Conservation (phyloP, 805 yeast species). For the Cyberlindnera galapagoensis region DNA sequence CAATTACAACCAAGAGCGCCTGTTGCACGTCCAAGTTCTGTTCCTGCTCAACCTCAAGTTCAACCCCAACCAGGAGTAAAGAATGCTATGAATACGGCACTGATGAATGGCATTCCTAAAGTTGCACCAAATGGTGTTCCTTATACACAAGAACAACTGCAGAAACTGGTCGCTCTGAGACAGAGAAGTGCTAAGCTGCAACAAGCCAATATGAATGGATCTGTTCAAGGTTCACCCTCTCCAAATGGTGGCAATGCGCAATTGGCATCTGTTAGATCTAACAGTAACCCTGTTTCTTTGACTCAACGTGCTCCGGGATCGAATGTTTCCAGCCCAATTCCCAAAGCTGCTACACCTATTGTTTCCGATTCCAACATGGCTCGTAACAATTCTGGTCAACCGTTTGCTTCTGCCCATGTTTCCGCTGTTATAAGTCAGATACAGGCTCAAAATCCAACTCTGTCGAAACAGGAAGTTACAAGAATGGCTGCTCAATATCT, state of each 20-base stretch:
- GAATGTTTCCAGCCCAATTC: slow-evolving; percentile 2
- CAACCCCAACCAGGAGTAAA: no score
- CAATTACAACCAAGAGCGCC: slow-evolving; percentile 2
- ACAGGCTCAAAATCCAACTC: slow-evolving; percentile 57
- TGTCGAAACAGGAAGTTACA: slow-evolving; percentile 59
- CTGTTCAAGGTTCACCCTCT: slow-evolving; percentile 12
- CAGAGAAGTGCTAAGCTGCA: no score
- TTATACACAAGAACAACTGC: slow-evolving; percentile 55
- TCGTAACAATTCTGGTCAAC: no score
- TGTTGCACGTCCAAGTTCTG: slow-evolving; percentile 12
- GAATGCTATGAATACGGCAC: no score
- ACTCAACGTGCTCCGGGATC: slow-evolving; percentile 7
- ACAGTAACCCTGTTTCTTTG: slow-evolving; percentile 16
- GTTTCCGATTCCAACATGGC: slow-evolving; percentile 2
- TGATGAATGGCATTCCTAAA: no score
- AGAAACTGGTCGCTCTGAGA: slow-evolving; percentile 42
- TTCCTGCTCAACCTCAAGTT: no score
- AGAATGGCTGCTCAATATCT: slow-evolving; percentile 59
- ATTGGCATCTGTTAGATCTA: slow-evolving; percentile 13
- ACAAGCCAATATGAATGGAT: slow-evolving; percentile 11
- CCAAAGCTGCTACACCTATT: slow-evolving; percentile 7
- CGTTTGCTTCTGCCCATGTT: slow-evolving; percentile 55
- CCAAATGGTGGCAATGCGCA: slow-evolving; percentile 12
- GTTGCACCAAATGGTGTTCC: slow-evolving; percentile 45
- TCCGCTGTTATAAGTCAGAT: slow-evolving; percentile 59